These are phyloP conservation scores for Heliamphora pulchella DNA, from an alignment of 179 eudicot genomes.

Conservation along the genomic window DNA sequence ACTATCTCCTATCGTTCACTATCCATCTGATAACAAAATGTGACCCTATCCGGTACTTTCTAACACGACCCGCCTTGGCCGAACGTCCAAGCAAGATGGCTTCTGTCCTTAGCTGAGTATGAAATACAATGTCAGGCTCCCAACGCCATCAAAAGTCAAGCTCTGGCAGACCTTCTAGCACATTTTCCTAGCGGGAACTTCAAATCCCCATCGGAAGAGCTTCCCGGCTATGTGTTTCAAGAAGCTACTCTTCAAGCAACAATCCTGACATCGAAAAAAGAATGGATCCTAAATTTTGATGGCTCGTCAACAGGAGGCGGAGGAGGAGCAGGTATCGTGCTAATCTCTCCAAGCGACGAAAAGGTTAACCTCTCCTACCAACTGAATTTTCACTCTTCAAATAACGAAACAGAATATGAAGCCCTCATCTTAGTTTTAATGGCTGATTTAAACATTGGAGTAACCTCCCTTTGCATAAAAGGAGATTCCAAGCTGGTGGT, in stretches of 20 bases:
- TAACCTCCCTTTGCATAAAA: background rate
- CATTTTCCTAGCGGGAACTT: background rate
- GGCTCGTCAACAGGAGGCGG: background rate
- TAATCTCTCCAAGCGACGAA: background rate
- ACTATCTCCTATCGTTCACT: too few relatives aligned
- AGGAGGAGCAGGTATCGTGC: background rate
- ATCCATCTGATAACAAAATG: too few relatives aligned
- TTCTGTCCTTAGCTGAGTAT: background rate
- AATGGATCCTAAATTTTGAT: background rate
- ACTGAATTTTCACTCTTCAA: background rate
- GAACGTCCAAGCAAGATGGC: background rate
- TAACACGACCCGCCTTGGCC: background rate
- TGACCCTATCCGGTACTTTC: too few relatives aligned
- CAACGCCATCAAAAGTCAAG: background rate
- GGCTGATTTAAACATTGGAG: background rate
- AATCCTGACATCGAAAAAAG: too few relatives aligned
- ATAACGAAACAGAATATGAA: background rate
- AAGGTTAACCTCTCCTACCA: background rate
- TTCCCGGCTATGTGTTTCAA: background rate
- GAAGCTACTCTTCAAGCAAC: too few relatives aligned
- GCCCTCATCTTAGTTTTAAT: background rate
- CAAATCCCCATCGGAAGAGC: background rate
- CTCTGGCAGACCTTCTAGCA: background rate
- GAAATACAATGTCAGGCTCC: background rate
- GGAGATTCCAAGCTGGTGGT: background rate